Percentiles rank a stretch among this genome's conserved stretches.
These are phyloP conservation scores for Mycena chlorophos DNA, from an alignment of 768 basidiomycete genomes.

Conservation along the genomic window DNA sequence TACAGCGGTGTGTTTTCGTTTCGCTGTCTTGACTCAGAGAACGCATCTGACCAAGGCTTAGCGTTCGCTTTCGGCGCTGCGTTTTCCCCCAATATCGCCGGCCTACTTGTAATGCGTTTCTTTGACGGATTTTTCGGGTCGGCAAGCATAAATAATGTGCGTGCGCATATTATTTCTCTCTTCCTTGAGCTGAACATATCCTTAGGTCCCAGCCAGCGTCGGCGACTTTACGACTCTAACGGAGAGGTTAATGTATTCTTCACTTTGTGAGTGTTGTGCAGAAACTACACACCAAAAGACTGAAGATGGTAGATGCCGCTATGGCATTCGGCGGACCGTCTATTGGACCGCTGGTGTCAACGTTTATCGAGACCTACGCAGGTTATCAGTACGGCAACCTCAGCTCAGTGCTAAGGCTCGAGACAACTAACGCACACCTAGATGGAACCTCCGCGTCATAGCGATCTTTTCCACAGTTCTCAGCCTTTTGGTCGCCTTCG, in stretches of 20 bases:
- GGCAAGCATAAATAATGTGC: background rate
- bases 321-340: constrained; percentile 2
- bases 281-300: no score
- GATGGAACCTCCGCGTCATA: background rate
- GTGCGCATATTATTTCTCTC: background rate
- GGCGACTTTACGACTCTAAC: background rate
- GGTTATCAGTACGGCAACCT: background rate
- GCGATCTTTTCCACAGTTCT: background rate
- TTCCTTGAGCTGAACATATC: background rate
- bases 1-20: no score
- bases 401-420: no score
- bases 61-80: background rate
- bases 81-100: background rate
- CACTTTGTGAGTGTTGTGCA: background rate
- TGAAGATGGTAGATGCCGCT: background rate
- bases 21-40: no score
- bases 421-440: background rate
- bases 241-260: background rate
- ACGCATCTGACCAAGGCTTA: background rate
- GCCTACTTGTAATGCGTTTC: background rate
- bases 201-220: background rate
- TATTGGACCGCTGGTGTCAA: background rate
- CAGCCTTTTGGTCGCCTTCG: background rate
- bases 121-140: background rate
- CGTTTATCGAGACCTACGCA: background rate